These are phyloP conservation scores for Trichophyton simii DNA, from an alignment of 2,329 filamentous ascomycete genomes.

Conservation along the genomic window DNA sequence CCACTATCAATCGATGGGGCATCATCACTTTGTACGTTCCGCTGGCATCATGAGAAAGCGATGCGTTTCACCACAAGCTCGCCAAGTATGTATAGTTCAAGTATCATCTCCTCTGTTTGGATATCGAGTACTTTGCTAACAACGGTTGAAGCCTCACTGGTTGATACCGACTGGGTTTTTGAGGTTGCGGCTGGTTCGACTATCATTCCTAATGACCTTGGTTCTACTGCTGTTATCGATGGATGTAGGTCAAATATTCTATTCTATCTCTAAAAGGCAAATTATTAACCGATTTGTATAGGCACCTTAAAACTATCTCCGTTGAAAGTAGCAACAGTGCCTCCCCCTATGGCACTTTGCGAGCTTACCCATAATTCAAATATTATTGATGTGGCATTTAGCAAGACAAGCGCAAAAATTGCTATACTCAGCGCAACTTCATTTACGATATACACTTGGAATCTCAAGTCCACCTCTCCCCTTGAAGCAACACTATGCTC, in stretches of 20 bases:
- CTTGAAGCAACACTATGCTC: slow-evolving; percentile 28
- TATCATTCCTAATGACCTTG: slow-evolving; percentile 59
- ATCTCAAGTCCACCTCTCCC: slow-evolving; percentile 38
- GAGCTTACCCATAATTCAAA: slow-evolving; percentile 53
- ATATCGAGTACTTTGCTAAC: neutral
- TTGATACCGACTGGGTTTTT: slow-evolving; percentile 56
- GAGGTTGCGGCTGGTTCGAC: slow-evolving; percentile 57
- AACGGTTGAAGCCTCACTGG: slow-evolving; percentile 34
- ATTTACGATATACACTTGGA: slow-evolving; percentile 59
- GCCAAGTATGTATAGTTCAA: slow-evolving; percentile 36
- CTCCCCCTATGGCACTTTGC: slow-evolving; percentile 82
- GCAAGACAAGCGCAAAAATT: slow-evolving; percentile 50
- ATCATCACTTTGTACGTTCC: slow-evolving; percentile 22
- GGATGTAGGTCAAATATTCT: slow-evolving; percentile 41
- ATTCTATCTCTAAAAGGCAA: neutral
- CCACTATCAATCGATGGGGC: slow-evolving; percentile 26
- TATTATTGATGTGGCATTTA: slow-evolving; percentile 63
- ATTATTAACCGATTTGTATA: slow-evolving; percentile 25
- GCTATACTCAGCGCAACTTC: slow-evolving; percentile 57
- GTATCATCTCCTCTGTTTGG: slow-evolving; percentile 15
- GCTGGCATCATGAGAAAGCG: slow-evolving; percentile 79
- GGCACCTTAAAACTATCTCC: slow-evolving; percentile 68
- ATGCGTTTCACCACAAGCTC: slow-evolving; percentile 51
- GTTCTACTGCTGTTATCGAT: slow-evolving; percentile 72
- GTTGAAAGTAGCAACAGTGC: slow-evolving; percentile 68